Percentiles rank a stretch among this genome's conserved stretches.
Evolutionary conservation across 2,329 filamentous ascomycete genomes (phyloP).

Genomic region (Pezicula neosporulosa): DNA sequence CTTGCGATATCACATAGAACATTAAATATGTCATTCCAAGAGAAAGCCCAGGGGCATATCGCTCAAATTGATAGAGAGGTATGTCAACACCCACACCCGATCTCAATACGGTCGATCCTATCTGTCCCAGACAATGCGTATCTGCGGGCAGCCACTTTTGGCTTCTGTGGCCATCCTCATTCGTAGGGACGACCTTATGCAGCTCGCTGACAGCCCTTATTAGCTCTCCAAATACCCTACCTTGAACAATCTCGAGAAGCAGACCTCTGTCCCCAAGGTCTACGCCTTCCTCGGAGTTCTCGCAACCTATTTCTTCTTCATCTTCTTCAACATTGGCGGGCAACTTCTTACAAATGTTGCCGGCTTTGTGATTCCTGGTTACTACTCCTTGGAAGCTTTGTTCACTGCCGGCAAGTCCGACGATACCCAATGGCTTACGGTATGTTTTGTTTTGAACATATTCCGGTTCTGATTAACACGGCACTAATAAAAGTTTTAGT

Average conservation of each 20-base stretch:
- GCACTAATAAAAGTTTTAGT: slow-evolving; percentile 43
- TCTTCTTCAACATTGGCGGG: slow-evolving; percentile 88
- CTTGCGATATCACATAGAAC: slow-evolving; percentile 3
- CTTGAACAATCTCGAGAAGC: slow-evolving; percentile 83
- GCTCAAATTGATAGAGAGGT: slow-evolving; percentile 82
- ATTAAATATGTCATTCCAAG: slow-evolving; percentile 68
- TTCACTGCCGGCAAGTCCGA: slow-evolving; percentile 70
- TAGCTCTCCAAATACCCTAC: slow-evolving; percentile 83
- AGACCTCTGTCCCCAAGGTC: slow-evolving; percentile 78
- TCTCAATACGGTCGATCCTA: neutral
- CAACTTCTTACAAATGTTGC: slow-evolving; percentile 85
- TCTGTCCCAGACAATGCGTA: neutral
- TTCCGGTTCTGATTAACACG: neutral
- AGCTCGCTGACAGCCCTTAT: slow-evolving; percentile 3
- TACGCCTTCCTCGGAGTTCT: slow-evolving; percentile 75
- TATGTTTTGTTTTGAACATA: slow-evolving; percentile 42
- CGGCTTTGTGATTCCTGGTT: slow-evolving; percentile 77
- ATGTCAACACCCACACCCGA: slow-evolving; percentile 30
- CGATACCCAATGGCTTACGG: slow-evolving; percentile 78
- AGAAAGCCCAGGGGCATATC: slow-evolving; percentile 73
- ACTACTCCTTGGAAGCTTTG: slow-evolving; percentile 78
- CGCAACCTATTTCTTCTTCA: slow-evolving; percentile 83
- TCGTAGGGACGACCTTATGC: neutral
- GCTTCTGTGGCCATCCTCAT: neutral
- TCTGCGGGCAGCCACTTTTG: neutral